phyloP scores from a whole-genome alignment of 306 rosid genomes.

The Quercus suber region DNA sequence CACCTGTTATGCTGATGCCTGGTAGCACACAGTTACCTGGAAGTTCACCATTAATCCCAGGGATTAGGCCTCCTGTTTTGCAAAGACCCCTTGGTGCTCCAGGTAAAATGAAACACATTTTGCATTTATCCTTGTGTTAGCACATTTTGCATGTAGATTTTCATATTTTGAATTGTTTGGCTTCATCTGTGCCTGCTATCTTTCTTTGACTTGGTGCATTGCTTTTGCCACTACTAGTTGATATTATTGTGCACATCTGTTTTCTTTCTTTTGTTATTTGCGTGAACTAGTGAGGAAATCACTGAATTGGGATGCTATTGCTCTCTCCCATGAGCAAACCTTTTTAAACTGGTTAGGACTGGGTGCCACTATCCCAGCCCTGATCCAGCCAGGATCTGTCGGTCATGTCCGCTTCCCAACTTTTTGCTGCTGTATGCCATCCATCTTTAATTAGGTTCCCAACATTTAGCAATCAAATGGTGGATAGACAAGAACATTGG shows the following conservation, averaged over 20 bases:
- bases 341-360: no score
- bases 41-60: slow-evolving; percentile 56
- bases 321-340: no score
- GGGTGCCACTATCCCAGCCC: no score
- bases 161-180: neutral
- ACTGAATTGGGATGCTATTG: no score
- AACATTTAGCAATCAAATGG: no score
- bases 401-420: no score
- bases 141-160: neutral
- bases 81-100: slow-evolving; percentile 79
- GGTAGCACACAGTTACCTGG: slow-evolving; percentile 33
- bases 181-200: neutral
- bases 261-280: neutral
- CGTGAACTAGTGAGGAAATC: no score
- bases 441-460: no score
- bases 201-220: neutral
- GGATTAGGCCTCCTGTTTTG: slow-evolving; percentile 78
- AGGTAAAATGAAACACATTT: slow-evolving; percentile 37
- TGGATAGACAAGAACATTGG: no score
- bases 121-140: neutral
- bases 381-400: no score
- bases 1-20: slow-evolving; percentile 43
- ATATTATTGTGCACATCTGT: neutral
- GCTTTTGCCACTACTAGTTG: neutral
- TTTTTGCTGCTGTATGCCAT: neutral